A percentile compares a stretch with the other conserved stretches of the same genome.
phyloP scores from a whole-genome alignment of 768 basidiomycete genomes.

The Cystofilobasidium ferigula region DNA sequence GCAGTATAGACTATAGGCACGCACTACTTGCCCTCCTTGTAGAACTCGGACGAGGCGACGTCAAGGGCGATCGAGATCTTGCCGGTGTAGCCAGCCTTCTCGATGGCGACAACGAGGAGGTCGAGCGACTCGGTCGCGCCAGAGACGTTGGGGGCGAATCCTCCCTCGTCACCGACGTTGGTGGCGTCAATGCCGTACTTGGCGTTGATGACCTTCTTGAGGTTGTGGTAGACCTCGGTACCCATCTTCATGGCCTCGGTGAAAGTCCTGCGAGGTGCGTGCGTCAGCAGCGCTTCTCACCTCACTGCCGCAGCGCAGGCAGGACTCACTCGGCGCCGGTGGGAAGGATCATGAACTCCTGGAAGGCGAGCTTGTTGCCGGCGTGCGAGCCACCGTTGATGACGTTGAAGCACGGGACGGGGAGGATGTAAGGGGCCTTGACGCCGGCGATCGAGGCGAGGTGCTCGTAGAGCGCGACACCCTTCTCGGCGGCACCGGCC shows the following conservation, averaged over 20 bases:
- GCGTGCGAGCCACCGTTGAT: constrained; percentile 99
- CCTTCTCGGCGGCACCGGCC: constrained; percentile 89
- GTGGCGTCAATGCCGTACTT: constrained; percentile 99
- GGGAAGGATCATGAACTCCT: constrained; percentile 99
- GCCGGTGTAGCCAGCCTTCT: constrained; percentile 94
- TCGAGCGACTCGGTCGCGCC: constrained; percentile 97
- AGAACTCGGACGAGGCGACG: constrained; percentile 98
- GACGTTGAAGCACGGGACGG: constrained; percentile 91
- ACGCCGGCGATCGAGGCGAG: constrained; percentile 91
- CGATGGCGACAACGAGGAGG: constrained; percentile 87
- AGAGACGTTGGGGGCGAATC: constrained; percentile 95
- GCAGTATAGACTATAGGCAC: constrained; percentile 1
- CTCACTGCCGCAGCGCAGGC: background rate
- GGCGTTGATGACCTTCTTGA: constrained; percentile 97
- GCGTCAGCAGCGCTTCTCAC: too few species aligned
- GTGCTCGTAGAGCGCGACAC: constrained; percentile 89
- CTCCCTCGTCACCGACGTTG: constrained; percentile 99
- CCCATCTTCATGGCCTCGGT: constrained; percentile 98
- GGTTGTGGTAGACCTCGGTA: constrained; percentile 91
- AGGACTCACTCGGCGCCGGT: constrained; percentile 62
- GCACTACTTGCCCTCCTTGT: constrained; percentile 94
- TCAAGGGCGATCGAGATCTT: constrained; percentile 98
- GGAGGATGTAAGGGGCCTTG: constrained; percentile 85
- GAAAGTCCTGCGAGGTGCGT: constrained; percentile 46
- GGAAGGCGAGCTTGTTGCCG: constrained; percentile 99